These are phyloP conservation scores for Leucosporidium scottii DNA, from an alignment of 768 basidiomycete species.

Conservation along the genomic window DNA sequence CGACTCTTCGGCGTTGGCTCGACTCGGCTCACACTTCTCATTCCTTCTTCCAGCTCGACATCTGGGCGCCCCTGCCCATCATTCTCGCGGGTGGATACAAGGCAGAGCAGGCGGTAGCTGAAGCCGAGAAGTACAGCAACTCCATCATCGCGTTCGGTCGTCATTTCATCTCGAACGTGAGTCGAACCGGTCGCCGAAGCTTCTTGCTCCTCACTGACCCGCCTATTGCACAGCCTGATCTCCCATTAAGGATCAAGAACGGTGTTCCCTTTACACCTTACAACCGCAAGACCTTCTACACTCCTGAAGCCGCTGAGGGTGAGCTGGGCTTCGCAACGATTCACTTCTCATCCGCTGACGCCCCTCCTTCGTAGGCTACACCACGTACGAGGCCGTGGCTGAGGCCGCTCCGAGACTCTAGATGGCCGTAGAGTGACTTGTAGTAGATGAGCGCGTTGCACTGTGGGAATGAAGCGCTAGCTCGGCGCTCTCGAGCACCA, in stretches of 20 bases:
- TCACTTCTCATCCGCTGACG: too few species aligned
- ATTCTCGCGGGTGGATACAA: conserved; percentile 30
- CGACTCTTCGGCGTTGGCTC: too few species aligned
- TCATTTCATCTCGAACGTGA: conserved; percentile 26
- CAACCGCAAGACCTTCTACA: conserved; percentile 31
- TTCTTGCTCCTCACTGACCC: background rate
- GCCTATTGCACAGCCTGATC: conserved; percentile 11
- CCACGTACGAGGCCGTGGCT: too few species aligned
- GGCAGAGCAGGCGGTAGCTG: conserved; percentile 1
- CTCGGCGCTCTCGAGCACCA: too few species aligned
- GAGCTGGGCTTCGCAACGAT: too few species aligned
- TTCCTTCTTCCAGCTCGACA: conserved; percentile 7
- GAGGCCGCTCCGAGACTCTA: too few species aligned
- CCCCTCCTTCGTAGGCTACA: too few species aligned
- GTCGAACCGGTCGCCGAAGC: too few species aligned
- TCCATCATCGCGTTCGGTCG: conserved; percentile 26
- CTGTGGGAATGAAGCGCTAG: too few species aligned
- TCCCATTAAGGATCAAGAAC: conserved; percentile 16
- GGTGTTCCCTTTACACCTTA: conserved; percentile 15
- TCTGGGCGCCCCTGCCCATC: conserved; percentile 30
- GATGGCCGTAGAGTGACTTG: too few species aligned
- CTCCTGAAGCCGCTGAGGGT: background rate
- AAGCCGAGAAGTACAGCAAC: conserved; percentile 20
- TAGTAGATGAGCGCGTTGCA: too few species aligned
- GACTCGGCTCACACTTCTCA: background rate